phyloP scores from a whole-genome alignment of 805 yeast genomes.

The Saccharomyces mikatae region DNA sequence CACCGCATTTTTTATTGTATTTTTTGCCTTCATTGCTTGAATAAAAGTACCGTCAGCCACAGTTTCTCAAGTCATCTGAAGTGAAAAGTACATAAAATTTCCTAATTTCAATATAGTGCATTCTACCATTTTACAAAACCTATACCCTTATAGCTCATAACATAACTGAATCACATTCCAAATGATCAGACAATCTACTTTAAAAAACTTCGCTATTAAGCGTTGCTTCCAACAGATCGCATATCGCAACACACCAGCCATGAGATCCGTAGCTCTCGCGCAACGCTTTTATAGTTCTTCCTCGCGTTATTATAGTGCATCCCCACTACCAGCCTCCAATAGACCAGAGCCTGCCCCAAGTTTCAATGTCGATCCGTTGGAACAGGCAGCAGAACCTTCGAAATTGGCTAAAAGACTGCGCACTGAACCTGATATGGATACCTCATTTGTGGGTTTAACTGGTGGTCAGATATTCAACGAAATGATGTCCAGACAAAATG shows the following conservation, averaged over 20 bases:
- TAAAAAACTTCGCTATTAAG: conserved; percentile 12
- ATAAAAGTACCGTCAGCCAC: background rate
- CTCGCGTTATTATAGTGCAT: conserved; percentile 10
- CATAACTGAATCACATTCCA: background rate
- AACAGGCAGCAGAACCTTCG: conserved; percentile 5
- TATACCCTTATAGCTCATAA: background rate
- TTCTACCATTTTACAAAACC: background rate
- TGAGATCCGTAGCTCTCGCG: conserved; percentile 1
- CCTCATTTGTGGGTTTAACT: conserved; percentile 87
- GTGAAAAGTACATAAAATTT: background rate
- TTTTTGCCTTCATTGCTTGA: background rate
- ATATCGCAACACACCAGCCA: background rate
- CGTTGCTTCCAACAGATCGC: conserved; percentile 10
- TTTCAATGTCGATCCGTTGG: conserved; percentile 23
- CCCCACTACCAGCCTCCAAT: conserved; percentile 2
- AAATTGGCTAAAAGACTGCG: conserved; percentile 7
- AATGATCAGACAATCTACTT: conserved; percentile 20
- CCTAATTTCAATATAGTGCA: background rate
- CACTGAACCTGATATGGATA: conserved; percentile 44
- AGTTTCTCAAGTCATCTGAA: background rate
- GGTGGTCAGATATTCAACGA: conserved; percentile 98
- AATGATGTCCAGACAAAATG: conserved; percentile 95
- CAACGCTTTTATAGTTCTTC: conserved; percentile 6
- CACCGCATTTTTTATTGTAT: background rate
- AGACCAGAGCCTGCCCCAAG: conserved; percentile 34